Conservation (phyloP, 2,329 filamentous ascomycete genomes). For the Paracorniculantispora psalliotae region DNA sequence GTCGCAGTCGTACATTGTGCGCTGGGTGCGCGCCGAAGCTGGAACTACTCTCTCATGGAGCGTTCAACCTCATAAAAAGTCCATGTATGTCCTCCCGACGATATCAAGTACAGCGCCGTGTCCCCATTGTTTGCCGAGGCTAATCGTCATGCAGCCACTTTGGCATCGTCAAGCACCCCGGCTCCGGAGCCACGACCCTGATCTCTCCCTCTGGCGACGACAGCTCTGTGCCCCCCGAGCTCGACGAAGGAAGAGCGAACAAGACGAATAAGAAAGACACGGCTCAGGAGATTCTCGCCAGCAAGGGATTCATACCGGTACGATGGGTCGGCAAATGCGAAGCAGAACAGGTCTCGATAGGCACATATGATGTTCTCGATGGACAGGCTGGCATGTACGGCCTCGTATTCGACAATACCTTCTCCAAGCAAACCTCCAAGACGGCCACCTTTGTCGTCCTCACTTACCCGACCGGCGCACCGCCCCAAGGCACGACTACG, state of each 20-base stretch:
- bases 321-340: slow-evolving; percentile 95
- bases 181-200: slow-evolving; percentile 54
- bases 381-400: slow-evolving; percentile 90
- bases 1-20: slow-evolving; percentile 89
- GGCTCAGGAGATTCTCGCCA: slow-evolving; percentile 58
- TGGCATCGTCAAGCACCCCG: slow-evolving; percentile 95
- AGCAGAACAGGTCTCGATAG: slow-evolving; percentile 90
- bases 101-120: slow-evolving; percentile 3
- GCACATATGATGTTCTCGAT: slow-evolving; percentile 71
- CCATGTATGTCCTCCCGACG: slow-evolving; percentile 53
- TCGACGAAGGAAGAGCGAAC: slow-evolving; percentile 41
- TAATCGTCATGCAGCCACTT: slow-evolving; percentile 61
- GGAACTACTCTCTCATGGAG: slow-evolving; percentile 96
- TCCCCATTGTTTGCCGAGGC: slow-evolving; percentile 17
- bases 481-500: slow-evolving; percentile 69
- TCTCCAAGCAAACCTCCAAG: slow-evolving; percentile 92
- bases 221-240: slow-evolving; percentile 37
- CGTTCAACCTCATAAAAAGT: slow-evolving; percentile 96
- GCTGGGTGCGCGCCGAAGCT: slow-evolving; percentile 89
- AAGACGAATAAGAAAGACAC: slow-evolving; percentile 55
- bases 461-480: slow-evolving; percentile 80
- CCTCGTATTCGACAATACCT: slow-evolving; percentile 97
- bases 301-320: slow-evolving; percentile 64
- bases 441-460: slow-evolving; percentile 91
- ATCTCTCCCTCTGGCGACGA: slow-evolving; percentile 36